These are phyloP conservation scores for Oxalis stricta DNA, from an alignment of 441 rosid genomes.

Conservation along the genomic window DNA sequence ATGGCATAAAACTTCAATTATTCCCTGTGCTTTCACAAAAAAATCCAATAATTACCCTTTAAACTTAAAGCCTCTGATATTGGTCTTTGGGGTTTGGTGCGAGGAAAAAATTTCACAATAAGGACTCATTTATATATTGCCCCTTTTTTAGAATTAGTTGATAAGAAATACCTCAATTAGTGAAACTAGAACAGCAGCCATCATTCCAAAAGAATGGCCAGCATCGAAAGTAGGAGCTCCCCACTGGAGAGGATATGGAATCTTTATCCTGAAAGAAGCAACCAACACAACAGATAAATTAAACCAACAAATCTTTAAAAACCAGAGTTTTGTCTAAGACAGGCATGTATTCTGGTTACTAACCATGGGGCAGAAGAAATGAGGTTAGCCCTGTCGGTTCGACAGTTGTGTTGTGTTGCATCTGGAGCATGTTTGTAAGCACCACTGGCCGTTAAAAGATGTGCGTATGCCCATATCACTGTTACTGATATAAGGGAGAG, in stretches of 20 bases:
- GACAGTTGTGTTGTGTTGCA: conserved; percentile 69
- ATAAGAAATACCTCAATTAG: conserved; percentile 78
- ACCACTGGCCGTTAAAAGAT: conserved; percentile 91
- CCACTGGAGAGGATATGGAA: conserved; percentile 99
- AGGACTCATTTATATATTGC: neutral
- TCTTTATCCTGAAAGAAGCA: conserved; percentile 56
- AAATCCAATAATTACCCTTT: too few species aligned
- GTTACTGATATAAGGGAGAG: conserved; percentile 65
- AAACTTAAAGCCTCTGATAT: too few species aligned
- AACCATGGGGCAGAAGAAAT: conserved; percentile 98
- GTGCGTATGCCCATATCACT: conserved; percentile 94
- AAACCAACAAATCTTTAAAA: neutral
- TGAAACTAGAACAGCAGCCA: conserved; percentile 94
- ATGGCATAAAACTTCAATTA: neutral
- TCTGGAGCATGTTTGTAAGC: conserved; percentile 86
- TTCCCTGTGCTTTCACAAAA: too few species aligned
- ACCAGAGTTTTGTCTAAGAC: too few species aligned
- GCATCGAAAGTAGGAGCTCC: conserved; percentile 99
- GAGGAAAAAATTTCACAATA: too few species aligned
- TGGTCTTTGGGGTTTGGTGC: too few species aligned
- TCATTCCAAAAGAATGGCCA: conserved; percentile 98
- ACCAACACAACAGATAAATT: neutral
- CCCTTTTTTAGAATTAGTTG: neutral
- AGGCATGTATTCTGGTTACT: conserved; percentile 13
- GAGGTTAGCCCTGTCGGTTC: conserved; percentile 93